Base-by-base conservation (phyloP, 208 protist genomes). In the Naegleria gruberi region DNA sequence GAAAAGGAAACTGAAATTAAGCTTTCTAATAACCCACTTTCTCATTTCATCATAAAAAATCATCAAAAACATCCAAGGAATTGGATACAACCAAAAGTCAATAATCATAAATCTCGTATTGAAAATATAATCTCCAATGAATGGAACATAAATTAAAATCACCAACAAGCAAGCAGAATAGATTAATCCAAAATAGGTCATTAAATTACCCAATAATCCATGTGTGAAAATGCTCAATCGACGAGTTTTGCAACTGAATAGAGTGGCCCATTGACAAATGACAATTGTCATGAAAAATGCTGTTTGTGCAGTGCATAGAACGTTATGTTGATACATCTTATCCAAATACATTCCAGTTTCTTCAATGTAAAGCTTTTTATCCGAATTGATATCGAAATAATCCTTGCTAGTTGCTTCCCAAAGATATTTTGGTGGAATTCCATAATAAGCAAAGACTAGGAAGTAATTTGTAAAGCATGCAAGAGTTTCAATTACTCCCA, bases 381-480 rank as follows among this genome's bases (percentile, higher is more conserved):
- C 34, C 6, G 65, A 37, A 1, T 12, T 37, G 8, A 30, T 1
- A 77, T n/a, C 30, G 26, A 77, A 77, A 77, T 77, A 77, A 8
- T 26, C 65, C 26, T 37, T 5, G 3, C 34, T 37, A n/a, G 65
- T 77, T 7, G 65, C 17, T 37, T 26, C 12, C 26, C 6, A 34
- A 81, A 91, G 88, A 82, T 34, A 45, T 44, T n/a, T 88, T 82
- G 88, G 89, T 55, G 34, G n/a, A 55, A 91, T 55, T 8, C 90
- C 90, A 82, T 82, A 89, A 12, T 46, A 26, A 34, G 8, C 34
- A 23, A 96, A 74, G 0, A 94, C 91, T 0, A 95, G 23, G 19
- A 96, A 93, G 91, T 94, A 96, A 44, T 47, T 91, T 15, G 91
- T 73, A 84, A 96, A 95, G 34, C 92, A 91, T 89, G 94, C 94